phyloP scores from a whole-genome alignment of 2,329 filamentous ascomycete species.

The Microsporum ferrugineum region DNA sequence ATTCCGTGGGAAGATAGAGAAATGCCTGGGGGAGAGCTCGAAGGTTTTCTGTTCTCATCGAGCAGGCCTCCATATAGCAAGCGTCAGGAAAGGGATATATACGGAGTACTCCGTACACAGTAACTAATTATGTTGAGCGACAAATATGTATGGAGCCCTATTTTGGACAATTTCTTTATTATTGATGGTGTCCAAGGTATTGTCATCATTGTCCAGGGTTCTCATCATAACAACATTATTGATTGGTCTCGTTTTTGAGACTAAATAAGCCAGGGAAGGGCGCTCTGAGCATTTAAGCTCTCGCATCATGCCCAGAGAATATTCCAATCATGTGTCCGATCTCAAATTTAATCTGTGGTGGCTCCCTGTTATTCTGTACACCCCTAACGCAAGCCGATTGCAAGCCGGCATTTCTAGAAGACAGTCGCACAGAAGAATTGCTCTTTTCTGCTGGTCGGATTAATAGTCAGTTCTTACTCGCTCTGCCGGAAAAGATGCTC shows the following conservation, averaged over 20 bases:
- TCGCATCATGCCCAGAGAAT: neutral
- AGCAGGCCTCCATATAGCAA: neutral
- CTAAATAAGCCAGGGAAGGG: neutral
- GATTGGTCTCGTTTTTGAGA: neutral
- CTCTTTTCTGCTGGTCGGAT: neutral
- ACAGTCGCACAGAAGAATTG: neutral
- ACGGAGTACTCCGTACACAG: no score
- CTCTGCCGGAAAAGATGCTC: neutral
- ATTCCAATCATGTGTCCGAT: neutral
- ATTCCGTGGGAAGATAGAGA: neutral
- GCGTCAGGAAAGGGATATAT: neutral
- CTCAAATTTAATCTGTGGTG: neutral
- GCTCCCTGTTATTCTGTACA: neutral
- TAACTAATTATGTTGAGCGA: neutral
- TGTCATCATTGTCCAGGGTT: neutral
- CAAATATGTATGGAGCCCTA: neutral
- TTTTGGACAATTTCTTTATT: neutral
- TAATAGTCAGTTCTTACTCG: neutral
- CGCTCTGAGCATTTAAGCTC: neutral
- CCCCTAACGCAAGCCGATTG: neutral
- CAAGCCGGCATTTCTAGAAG: neutral
- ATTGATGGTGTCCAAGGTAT: neutral
- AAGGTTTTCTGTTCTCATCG: neutral
- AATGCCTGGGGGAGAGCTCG: neutral
- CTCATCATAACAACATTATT: neutral